These are phyloP conservation scores for Microdochium bolleyi DNA, from an alignment of 2,329 filamentous ascomycete genomes.

Conservation along the genomic window DNA sequence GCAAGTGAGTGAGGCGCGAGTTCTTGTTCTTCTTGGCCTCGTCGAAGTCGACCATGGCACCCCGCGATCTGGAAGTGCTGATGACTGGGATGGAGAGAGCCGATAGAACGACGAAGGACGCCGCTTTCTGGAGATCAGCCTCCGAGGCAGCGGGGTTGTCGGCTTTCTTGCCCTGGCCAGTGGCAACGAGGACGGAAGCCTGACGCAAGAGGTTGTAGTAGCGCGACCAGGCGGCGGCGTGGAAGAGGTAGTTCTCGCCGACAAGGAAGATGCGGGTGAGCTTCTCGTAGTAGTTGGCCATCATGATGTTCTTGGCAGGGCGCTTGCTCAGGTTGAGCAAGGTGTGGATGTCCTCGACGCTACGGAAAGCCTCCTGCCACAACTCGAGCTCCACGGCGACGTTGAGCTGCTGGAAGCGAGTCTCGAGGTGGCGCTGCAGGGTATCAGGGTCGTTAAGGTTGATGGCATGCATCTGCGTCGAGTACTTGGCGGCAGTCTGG, in stretches of 20 bases:
- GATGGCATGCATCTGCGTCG: constrained; percentile 97
- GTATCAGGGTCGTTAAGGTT: constrained; percentile 97
- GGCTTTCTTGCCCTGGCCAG: constrained; percentile 82
- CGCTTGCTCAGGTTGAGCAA: constrained; percentile 96
- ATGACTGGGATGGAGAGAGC: constrained; percentile 98
- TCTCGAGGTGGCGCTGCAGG: constrained; percentile 93
- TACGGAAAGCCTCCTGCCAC: constrained; percentile 99
- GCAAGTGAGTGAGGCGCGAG: constrained; percentile 87
- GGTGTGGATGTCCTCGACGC: constrained; percentile 97
- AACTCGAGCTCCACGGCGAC: constrained; percentile 96
- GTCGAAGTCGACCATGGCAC: constrained; percentile 92
- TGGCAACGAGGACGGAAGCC: constrained; percentile 73
- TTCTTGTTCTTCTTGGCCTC: constrained; percentile 99
- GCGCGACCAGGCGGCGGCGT: constrained; percentile 92
- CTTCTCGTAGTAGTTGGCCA: constrained; percentile 99
- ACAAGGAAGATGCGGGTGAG: constrained; percentile 97
- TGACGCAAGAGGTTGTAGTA: constrained; percentile 96
- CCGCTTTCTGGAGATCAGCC: constrained; percentile 84
- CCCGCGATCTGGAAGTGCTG: constrained; percentile 92
- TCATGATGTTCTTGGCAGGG: constrained; percentile 97
- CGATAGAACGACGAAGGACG: constrained; percentile 90
- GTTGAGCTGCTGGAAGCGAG: constrained; percentile 96
- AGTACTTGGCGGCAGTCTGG: constrained; percentile 98
- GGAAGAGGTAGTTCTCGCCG: constrained; percentile 98
- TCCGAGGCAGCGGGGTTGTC: constrained; percentile 89